These are phyloP conservation scores for Coemansia erecta DNA, from an alignment of 192 early-diverging fungal species.

Conservation along the genomic window DNA sequence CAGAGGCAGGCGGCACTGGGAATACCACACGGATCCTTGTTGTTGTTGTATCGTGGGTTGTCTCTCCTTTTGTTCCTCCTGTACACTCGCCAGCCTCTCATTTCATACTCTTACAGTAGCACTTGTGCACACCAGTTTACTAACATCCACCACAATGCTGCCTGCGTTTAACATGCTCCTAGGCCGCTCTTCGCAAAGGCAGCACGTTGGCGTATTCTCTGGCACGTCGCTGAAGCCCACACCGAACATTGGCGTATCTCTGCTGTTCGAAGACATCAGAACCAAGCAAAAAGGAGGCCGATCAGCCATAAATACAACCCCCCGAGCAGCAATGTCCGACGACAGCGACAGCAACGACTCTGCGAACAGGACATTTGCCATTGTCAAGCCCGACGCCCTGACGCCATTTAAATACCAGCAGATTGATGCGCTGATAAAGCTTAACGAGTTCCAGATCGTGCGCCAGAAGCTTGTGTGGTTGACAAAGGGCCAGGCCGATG, in stretches of 20 bases:
- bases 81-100: no score
- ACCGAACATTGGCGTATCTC: constrained; percentile 34
- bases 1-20: no score
- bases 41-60: no score
- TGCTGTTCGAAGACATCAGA: constrained; percentile 45
- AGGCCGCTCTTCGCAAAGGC: constrained; percentile 48
- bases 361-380: constrained; percentile 55
- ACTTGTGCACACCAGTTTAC: neutral
- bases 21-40: no score
- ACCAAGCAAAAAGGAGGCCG: neutral
- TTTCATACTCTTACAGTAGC: neutral
- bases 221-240: constrained; percentile 33
- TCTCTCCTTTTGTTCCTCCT: no score
- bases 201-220: constrained; percentile 31
- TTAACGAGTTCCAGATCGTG: constrained; percentile 55
- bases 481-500: constrained; percentile 34
- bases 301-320: constrained; percentile 9
- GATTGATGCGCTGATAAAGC: constrained; percentile 53
- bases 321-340: constrained; percentile 22
- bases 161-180: constrained; percentile 38
- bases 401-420: constrained; percentile 54
- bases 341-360: constrained; percentile 6
- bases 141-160: constrained; percentile 11
- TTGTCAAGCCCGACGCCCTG: constrained; percentile 62
- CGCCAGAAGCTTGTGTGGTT: constrained; percentile 57